Conservation (phyloP, 2,329 filamentous ascomycete genomes). For the Fusarium euwallaceae region DNA sequence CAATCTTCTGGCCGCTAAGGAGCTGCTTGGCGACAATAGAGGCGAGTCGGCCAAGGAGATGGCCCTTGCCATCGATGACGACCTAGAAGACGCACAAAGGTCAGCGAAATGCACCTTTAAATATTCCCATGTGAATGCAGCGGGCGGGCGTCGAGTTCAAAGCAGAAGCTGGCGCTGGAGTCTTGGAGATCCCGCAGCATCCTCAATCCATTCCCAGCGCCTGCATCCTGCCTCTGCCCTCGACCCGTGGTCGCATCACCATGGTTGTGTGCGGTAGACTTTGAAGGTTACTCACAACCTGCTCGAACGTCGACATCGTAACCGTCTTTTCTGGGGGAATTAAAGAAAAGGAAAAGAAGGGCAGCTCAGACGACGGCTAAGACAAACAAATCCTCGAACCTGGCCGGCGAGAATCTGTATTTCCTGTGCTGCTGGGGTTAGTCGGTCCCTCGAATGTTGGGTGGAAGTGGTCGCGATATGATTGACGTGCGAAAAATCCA, state of each 20-base stretch:
- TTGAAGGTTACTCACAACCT: constrained; percentile 71
- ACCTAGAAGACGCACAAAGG: constrained; percentile 68
- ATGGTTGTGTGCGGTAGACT: constrained; percentile 29
- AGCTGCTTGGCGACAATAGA: constrained; percentile 99
- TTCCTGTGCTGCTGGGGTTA: constrained; percentile 59
- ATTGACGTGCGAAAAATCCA: constrained; percentile 57
- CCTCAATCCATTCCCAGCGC: constrained; percentile 34
- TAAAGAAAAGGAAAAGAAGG: constrained; percentile 50
- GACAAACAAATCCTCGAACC: constrained; percentile 55
- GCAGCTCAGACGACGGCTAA: constrained; percentile 52
- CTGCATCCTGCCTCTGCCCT: constrained; percentile 24
- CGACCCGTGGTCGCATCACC: constrained; percentile 37
- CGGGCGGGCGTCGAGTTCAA: constrained; percentile 26
- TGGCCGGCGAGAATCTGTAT: constrained; percentile 54
- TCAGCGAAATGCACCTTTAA: constrained; percentile 39
- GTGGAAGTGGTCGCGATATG: constrained; percentile 57
- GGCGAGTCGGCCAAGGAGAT: constrained; percentile 98
- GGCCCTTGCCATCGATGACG: constrained; percentile 99
- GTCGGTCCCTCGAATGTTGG: constrained; percentile 56
- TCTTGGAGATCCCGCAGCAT: constrained; percentile 27
- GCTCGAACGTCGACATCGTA: constrained; percentile 77
- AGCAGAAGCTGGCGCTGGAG: constrained; percentile 27
- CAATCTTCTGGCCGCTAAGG: constrained; percentile 99
- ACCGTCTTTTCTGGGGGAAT: constrained; percentile 52
- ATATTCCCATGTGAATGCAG: constrained; percentile 36